Evolutionary conservation across 805 yeast species (phyloP), one percentile per base, ranked within the genome.

Genomic region (Metschnikowia koreensis): DNA sequence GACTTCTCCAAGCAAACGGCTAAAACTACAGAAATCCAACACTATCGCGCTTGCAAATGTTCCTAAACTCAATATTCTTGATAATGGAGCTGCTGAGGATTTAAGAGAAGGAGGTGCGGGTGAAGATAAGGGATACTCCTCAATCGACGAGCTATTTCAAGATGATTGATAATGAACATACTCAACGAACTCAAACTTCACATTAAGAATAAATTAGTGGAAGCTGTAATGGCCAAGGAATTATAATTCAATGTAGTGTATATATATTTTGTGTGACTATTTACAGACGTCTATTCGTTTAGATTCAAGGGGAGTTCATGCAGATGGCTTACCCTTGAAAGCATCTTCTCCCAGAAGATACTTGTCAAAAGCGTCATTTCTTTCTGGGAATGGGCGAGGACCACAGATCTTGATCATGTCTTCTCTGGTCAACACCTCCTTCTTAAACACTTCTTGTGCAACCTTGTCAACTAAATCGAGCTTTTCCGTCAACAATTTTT

Each of bases 341-440:
- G 77, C 75, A 59, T 73, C 77, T 34, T 61, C 61, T 6, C 75
- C 75, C 60, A 81, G 88, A 54, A 92, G 73, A 63, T 92, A 92
- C 66, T 89, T 89, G 68, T 90, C 96, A 69, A 92, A 91, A 1
- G 96, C 96, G 64, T 87, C 96, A 62, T 87, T 87, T 65, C 82
- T 79, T 64, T 87, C 89, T 13, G 84, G 81, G 75, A 84, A 87
- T 38, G 92, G 92, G 61, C 96, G 77, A 56, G 85, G 83, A 1
- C 96, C 96, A 36, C 87, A 75, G 37, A 89, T 63, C 46, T 87
- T 74, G 47, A 88, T 80, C 89, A 88, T 86, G 64, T 88, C 96
- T 56, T 83, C 86, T 65, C 96, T 80, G 0, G 92, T 86, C 56
- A 88, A 77, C n/a, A 85, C 90, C 64, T 88, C 96, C 65, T 87